Evolutionary conservation across 2,329 filamentous ascomycete genomes (phyloP).

Genomic region (Diaporthe eres): DNA sequence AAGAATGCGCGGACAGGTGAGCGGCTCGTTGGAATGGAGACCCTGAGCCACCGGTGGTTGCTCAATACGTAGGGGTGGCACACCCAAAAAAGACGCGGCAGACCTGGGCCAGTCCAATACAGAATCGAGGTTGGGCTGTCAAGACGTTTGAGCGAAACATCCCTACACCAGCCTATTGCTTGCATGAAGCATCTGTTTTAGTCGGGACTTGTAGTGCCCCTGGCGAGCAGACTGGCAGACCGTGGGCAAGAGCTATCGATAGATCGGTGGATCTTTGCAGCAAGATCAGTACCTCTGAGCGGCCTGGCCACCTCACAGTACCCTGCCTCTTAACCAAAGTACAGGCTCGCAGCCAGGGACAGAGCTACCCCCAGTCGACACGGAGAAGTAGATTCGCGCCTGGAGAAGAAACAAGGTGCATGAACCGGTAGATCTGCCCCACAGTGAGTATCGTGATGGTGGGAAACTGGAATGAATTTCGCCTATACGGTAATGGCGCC

Average conservation of each 20-base stretch:
- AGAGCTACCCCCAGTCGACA: constrained; percentile 25
- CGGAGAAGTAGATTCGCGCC: constrained; percentile 32
- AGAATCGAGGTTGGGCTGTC: constrained; percentile 36
- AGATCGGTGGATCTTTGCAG: constrained; percentile 31
- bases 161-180: constrained; percentile 43
- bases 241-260: constrained; percentile 35
- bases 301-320: constrained; percentile 21
- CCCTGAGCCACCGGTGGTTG: constrained; percentile 37
- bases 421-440: constrained; percentile 37
- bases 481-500: constrained; percentile 33
- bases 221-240: constrained; percentile 31
- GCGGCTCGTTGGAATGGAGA: constrained; percentile 42
- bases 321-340: constrained; percentile 27
- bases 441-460: constrained; percentile 33
- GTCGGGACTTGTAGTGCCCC: constrained; percentile 32
- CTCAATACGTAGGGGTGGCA: constrained; percentile 42
- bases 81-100: constrained; percentile 37
- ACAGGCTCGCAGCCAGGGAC: constrained; percentile 25
- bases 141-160: constrained; percentile 41
- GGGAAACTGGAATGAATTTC: constrained; percentile 40
- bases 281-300: constrained; percentile 23
- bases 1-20: constrained; percentile 31
- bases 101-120: constrained; percentile 29
- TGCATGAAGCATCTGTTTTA: constrained; percentile 43
- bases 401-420: constrained; percentile 34